Evolutionary conservation across 345 rosid species (phyloP).

Genomic region (Salix brachista): DNA sequence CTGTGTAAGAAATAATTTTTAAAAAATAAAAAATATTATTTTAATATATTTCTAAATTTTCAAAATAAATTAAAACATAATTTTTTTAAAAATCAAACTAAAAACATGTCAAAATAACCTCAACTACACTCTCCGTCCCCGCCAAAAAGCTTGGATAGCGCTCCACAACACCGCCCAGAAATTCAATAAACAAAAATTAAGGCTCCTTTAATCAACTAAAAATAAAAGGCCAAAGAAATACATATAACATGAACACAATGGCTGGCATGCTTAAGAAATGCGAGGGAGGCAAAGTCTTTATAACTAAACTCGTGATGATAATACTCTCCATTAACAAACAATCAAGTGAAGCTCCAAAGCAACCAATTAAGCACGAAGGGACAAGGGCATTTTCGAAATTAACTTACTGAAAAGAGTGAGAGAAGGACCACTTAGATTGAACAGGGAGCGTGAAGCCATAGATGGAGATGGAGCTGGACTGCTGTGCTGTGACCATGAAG

Average conservation of each 20-base stretch:
- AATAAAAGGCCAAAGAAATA: background rate
- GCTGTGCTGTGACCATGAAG: conserved; percentile 67
- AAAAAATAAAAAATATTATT: no score
- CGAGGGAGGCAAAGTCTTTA: no score
- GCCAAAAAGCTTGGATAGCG: background rate
- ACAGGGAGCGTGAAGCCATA: conserved; percentile 64
- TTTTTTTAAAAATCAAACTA: no score
- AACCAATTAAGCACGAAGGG: conserved; percentile 10
- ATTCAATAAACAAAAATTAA: background rate
- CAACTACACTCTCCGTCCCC: no score
- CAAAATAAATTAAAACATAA: no score
- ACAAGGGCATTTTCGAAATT: background rate
- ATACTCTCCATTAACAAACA: background rate
- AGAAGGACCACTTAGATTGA: conserved; percentile 71
- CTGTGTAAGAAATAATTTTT: no score
- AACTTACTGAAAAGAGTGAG: conserved; percentile 70
- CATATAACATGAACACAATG: background rate
- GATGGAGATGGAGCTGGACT: conserved; percentile 49
- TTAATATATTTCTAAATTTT: no score
- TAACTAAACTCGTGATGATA: background rate
- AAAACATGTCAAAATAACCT: no score
- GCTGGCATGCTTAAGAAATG: background rate
- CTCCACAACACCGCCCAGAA: background rate
- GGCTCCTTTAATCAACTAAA: background rate
- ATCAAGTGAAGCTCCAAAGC: background rate